These are phyloP conservation scores for Chaetoceros muelleri DNA, from an alignment of 108 stramenopile species.

Conservation along the genomic window DNA sequence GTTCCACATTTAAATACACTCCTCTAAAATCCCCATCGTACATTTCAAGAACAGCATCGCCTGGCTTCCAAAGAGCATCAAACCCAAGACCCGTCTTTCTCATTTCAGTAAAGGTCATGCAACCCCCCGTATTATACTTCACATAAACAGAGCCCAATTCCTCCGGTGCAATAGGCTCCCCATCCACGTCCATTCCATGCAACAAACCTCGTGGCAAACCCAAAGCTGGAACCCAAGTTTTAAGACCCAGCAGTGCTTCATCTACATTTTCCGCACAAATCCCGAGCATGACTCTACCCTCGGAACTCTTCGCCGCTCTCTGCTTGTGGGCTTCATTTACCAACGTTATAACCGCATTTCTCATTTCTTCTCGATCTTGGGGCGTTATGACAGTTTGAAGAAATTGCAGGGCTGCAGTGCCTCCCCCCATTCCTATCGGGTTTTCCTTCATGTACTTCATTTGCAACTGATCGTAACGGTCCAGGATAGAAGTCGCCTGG, in stretches of 20 bases:
- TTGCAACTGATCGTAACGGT: background rate
- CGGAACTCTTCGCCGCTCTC: background rate
- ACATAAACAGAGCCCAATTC: conserved; percentile 60
- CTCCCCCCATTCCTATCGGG: background rate
- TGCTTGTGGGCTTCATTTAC: background rate
- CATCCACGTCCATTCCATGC: conserved; percentile 80
- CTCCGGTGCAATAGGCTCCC: conserved; percentile 51
- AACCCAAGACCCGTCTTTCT: conserved; percentile 60
- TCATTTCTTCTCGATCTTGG: background rate
- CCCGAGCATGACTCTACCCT: conserved; percentile 68
- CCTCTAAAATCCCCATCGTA: conserved; percentile 83
- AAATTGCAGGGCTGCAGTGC: background rate
- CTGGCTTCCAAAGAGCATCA: conserved; percentile 79
- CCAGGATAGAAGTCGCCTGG: background rate
- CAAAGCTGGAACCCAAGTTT: conserved; percentile 55
- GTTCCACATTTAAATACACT: conserved; percentile 79
- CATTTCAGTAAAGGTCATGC: conserved; percentile 63
- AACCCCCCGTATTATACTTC: conserved; percentile 81
- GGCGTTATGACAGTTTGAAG: background rate
- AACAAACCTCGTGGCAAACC: conserved; percentile 65
- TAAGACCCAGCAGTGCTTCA: conserved; percentile 55
- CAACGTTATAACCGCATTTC: background rate
- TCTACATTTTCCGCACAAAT: conserved; percentile 62
- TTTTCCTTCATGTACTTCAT: background rate
- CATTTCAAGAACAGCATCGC: conserved; percentile 71